Base-by-base conservation (phyloP, 2,329 filamentous ascomycete species). In the Cytospora mali region DNA sequence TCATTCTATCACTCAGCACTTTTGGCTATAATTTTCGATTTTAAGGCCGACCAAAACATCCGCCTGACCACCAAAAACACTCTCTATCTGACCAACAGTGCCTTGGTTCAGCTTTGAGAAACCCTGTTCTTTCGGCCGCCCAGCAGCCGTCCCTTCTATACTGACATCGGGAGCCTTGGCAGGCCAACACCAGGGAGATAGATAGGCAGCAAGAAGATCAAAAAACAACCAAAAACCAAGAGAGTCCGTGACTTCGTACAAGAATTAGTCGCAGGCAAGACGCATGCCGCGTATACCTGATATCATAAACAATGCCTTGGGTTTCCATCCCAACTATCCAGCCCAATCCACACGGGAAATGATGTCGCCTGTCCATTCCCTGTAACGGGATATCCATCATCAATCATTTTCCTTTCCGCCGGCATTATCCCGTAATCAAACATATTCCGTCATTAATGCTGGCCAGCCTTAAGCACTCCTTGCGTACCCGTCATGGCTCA, bases 321-420 rank as follows among this genome's bases (percentile, higher is more conserved):
- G 25, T 21, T n/a, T 21, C 29, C 25, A 25, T 21, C 52, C 53
- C 16, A 42, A 53, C 39, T 23, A 29, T 50, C 48, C 46, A 52
- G 14, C 35, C 35, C 31, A 23, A 33, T 31, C 51, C 50, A n/a
- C 7, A n/a, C n/a, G n/a, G 10, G 27, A 29, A 2, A 53, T 31
- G 10, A 13, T 18, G 6, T 11, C 31, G 3, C 7, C n/a, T 23
- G 18, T 46, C 11, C 13, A n/a, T 21, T 59, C 18, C 57, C 11
- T 53, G 57, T 46, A 11, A n/a, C 25, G 46, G 50, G 58, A 35
- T 54, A 54, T 60, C 50, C 58, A 53, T 60, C 39, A 35, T 39
- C 49, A 31, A 21, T 59, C 57, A 10, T 59, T 46, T 46, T 27
- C 27, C 6, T 53, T 13, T 23, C 57, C 7, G n/a, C 28, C 42